These are phyloP conservation scores for Colletotrichum sp. DNA, from an alignment of 2,329 filamentous ascomycete genomes.

Conservation along the genomic window DNA sequence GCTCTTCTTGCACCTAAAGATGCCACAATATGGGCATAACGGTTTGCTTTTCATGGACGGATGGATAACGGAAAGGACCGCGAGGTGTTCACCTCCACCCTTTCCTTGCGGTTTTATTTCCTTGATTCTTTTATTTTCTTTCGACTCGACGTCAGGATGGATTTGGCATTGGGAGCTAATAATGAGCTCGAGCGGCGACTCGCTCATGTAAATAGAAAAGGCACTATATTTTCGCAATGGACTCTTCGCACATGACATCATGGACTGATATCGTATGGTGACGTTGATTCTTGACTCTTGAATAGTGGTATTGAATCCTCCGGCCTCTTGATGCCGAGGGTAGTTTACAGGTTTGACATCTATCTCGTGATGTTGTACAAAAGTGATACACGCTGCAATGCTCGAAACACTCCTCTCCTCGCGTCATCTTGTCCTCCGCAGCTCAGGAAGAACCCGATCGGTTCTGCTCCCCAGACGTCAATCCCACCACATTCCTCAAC, in stretches of 20 bases:
- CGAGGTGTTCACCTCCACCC: not conserved
- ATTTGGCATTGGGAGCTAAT: not conserved
- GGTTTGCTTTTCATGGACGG: not conserved
- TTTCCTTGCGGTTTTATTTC: not conserved
- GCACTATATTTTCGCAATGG: not conserved
- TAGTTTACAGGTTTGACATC: not conserved
- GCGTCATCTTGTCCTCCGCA: not conserved
- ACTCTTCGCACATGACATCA: not conserved
- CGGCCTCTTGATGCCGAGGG: not conserved
- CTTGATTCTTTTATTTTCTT: not conserved
- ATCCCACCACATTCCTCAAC: constrained; percentile 69
- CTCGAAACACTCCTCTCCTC: not conserved
- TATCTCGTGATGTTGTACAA: not conserved
- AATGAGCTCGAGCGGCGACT: not conserved
- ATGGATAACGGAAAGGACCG: not conserved
- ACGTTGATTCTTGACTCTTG: not conserved
- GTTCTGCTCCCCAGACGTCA: constrained; percentile 40
- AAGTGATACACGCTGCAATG: not conserved
- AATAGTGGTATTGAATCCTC: not conserved
- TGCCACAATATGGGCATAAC: not conserved
- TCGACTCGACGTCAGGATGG: not conserved
- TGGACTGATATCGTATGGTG: not conserved
- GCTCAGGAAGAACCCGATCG: not conserved
- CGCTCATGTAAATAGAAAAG: not conserved
- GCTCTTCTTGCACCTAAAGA: not conserved